A percentile compares a stretch with the other conserved stretches of the same genome.
phyloP scores from a whole-genome alignment of 148 eudicot species.

The Amaranthus hypochondriacus region DNA sequence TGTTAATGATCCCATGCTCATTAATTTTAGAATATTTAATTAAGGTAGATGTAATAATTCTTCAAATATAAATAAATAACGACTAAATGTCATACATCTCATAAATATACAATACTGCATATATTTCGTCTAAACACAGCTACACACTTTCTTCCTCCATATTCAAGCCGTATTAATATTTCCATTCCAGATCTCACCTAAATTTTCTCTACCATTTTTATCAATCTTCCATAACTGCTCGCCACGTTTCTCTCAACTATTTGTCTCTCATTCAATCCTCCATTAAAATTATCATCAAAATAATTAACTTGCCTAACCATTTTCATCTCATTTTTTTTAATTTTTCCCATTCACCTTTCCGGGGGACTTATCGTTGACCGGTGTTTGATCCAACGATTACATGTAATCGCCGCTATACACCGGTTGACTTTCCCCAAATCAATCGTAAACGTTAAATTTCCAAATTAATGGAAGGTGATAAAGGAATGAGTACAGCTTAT shows the following conservation, averaged over 20 bases:
- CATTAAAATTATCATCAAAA: too few relatives aligned
- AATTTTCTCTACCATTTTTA: neutral
- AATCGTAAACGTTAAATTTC: neutral
- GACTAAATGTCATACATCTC: too few relatives aligned
- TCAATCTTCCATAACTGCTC: constrained; percentile 1
- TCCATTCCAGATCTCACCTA: neutral
- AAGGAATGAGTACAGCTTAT: neutral
- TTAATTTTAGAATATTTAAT: too few relatives aligned
- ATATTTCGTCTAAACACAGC: too few relatives aligned
- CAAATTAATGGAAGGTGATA: neutral
- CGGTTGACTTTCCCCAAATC: neutral
- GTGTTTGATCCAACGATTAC: neutral
- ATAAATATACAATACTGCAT: too few relatives aligned
- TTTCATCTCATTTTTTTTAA: neutral
- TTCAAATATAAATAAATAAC: too few relatives aligned
- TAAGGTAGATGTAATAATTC: too few relatives aligned
- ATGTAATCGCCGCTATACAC: neutral
- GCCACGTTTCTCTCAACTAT: constrained; percentile 7
- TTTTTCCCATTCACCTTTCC: neutral
- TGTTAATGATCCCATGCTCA: too few relatives aligned
- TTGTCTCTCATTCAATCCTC: neutral
- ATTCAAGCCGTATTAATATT: too few relatives aligned
- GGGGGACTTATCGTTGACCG: neutral
- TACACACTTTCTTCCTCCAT: too few relatives aligned
- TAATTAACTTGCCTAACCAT: too few relatives aligned